Base-by-base conservation (phyloP, 441 rosid genomes). In the Omphalea diandra region DNA sequence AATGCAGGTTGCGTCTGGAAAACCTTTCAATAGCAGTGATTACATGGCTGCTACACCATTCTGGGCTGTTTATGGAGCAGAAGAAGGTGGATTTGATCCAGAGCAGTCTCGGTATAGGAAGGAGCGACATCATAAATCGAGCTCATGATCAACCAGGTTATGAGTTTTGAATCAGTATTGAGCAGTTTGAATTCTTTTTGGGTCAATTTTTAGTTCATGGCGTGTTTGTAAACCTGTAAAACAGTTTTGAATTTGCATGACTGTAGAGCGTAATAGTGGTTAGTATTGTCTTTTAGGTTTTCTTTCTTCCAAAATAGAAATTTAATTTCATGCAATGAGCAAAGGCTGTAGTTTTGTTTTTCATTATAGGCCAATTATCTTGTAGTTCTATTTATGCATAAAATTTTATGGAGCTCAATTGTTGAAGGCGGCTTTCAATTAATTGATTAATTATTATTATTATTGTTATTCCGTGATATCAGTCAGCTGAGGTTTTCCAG, bases 31-130 rank as follows among this genome's bases (percentile, higher is more conserved):
- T 72, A 88, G 99, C 84, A 56, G 63, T 57, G 98, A 92, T 73
- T 95, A 92, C 77, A 90, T 90, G 93, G 88, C 93, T 29, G 78
- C 79, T 63, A 92, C 98, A 44, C 98, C 99, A 18, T 77, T 86
- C 17, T 90, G 98, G 97, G 93, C 98, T 29, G 87, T 92, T 24
- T 90, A 89, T 71, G 98, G 97, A 72, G 96, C 97, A 33, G 81
- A 85, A 57, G 96, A 92, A 84, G 96, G 94, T 75, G 98, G 98
- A 65, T 92, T 90, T 77, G 97, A 92, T 83, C 98, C 98, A 1
- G 86, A 83, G 64, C 97, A 92, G 72, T 75, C 81, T 63, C 87
- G 95, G 41, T 90, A 88, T 78, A 87, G 75, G 79, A 95, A 92
- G 79, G 96, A 89, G 81, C 79, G 97, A 61, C 96, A 78, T 83